phyloP scores from a whole-genome alignment of 257 asterid genomes.

The Osmanthus fragrans region DNA sequence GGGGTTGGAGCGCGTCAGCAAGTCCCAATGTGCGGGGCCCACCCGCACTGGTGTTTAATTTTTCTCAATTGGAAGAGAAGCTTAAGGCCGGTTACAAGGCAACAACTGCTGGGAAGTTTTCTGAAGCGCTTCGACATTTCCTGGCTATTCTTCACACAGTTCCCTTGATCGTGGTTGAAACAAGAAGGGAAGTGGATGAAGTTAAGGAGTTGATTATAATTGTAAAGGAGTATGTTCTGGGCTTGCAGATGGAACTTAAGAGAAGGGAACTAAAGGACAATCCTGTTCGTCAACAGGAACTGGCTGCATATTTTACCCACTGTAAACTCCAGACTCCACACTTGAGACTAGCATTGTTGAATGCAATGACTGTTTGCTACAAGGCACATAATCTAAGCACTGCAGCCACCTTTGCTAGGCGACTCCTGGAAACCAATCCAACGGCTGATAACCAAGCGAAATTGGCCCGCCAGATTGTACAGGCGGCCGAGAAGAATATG shows the following conservation, averaged over 20 bases:
- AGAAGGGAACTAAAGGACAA: constrained; percentile 67
- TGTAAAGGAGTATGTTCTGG: constrained; percentile 73
- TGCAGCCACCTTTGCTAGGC: constrained; percentile 81
- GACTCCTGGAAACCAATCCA: constrained; percentile 79
- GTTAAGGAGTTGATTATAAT: constrained; percentile 68
- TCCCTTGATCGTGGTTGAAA: constrained; percentile 80
- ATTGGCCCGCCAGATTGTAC: constrained; percentile 70
- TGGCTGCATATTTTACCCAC: constrained; percentile 90
- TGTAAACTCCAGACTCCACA: constrained; percentile 80
- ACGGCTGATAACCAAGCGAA: constrained; percentile 54
- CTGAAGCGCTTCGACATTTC: constrained; percentile 72
- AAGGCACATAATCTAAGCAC: constrained; percentile 65
- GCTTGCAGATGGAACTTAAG: constrained; percentile 73
- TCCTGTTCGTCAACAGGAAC: constrained; percentile 79
- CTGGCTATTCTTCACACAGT: constrained; percentile 64
- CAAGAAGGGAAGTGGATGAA: constrained; percentile 79
- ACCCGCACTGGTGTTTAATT: constrained; percentile 69
- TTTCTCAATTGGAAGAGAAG: constrained; percentile 71
- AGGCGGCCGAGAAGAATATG: constrained; percentile 76
- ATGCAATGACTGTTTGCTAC: constrained; percentile 69
- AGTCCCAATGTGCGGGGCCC: constrained; percentile 81
- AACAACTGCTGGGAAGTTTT: constrained; percentile 66
- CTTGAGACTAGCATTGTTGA: constrained; percentile 65
- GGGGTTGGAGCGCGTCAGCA: constrained; percentile 78
- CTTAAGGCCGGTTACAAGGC: constrained; percentile 73